Base-by-base conservation (phyloP, 2,329 filamentous ascomycete genomes). In the Aureobasidium sp. region DNA sequence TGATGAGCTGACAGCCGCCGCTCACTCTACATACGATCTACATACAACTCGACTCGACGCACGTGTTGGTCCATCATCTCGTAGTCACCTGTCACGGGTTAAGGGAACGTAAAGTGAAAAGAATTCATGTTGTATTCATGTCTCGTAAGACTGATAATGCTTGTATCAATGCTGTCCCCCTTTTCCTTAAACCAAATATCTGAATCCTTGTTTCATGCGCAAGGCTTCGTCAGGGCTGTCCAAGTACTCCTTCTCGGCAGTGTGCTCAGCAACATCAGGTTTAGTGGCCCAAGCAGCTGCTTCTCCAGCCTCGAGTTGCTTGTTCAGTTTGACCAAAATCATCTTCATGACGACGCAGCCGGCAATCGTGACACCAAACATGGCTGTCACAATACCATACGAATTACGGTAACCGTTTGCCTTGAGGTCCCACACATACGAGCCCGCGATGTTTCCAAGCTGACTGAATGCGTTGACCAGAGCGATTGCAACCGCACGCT, bases 301-400 rank as follows among this genome's bases (percentile, higher is more conserved):
- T 45, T 63, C 62, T 29, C 69, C 69, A 22, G 63, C 62, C 51
- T 70, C 68, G 57, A 71, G 64, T 63, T 69, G 69, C 44, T 49
- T 55, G 56, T 71, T 71, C 60, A 67, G 52, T 12, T 64, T 63
- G 29, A 51, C 39, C 5, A 64, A 45, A 12, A 66, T 59, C 22
- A 70, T 58, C 36, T 66, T 67, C 45, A 67, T 67, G 9, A 65
- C 58, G 29, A 68, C 61, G 45, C 63, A 85, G 5, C 82, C 83
- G 0, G 77, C 39, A 36, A 85, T 80, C 0, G 84, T 83, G 44
- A 84, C 67, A 3, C 82, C 83, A 68, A 86, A 87, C 84, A 87
- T 87, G 68, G 82, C 77, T 15, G 81, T 79, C 5, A 87, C 85
- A 62, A 87, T 84, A 4, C 83, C 84, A 67, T 87, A 87, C 64